Conservation (phyloP, 371 early-diverging fungal species). For the Dichotomocladium elegans region DNA sequence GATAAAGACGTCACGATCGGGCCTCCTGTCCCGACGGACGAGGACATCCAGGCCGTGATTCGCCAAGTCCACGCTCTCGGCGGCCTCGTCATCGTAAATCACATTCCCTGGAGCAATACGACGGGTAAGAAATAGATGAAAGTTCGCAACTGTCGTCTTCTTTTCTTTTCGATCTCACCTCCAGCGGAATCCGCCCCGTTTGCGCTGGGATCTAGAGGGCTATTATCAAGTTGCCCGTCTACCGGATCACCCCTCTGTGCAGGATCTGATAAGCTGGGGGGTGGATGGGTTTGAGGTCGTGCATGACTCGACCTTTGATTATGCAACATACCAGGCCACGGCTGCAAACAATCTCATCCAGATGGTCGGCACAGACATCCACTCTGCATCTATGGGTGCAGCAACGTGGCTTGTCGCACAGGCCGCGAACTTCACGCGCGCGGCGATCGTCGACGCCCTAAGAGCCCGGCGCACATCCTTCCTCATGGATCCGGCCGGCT, state of each 20-base stretch:
- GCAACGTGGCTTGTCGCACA: conserved; percentile 66
- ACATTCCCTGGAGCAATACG: conserved; percentile 77
- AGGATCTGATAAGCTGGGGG: conserved; percentile 60
- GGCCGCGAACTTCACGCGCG: conserved; percentile 36
- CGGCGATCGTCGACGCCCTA: conserved; percentile 58
- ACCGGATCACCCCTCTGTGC: conserved; percentile 64
- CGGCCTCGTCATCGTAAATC: conserved; percentile 76
- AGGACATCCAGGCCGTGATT: conserved; percentile 59
- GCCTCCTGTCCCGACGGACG: conserved; percentile 61
- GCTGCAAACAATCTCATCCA: conserved; percentile 41
- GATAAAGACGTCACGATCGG: conserved; percentile 58
- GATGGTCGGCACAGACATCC: conserved; percentile 70
- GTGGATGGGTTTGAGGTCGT: conserved; percentile 74
- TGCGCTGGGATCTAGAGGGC: conserved; percentile 22
- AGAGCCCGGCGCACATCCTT: conserved; percentile 61
- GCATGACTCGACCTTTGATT: conserved; percentile 61
- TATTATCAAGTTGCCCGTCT: conserved; percentile 57
- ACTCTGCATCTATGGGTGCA: conserved; percentile 56
- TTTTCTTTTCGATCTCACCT: too few species aligned
- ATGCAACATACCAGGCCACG: conserved; percentile 52
- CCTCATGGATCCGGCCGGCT: conserved; percentile 68
- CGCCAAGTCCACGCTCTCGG: conserved; percentile 61
- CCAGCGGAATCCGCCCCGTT: too few species aligned
- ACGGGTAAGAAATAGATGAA: conserved; percentile 35
- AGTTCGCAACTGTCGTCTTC: background rate